Conservation (phyloP, 2,329 filamentous ascomycete genomes). For the Pseudogymnoascus sp. region DNA sequence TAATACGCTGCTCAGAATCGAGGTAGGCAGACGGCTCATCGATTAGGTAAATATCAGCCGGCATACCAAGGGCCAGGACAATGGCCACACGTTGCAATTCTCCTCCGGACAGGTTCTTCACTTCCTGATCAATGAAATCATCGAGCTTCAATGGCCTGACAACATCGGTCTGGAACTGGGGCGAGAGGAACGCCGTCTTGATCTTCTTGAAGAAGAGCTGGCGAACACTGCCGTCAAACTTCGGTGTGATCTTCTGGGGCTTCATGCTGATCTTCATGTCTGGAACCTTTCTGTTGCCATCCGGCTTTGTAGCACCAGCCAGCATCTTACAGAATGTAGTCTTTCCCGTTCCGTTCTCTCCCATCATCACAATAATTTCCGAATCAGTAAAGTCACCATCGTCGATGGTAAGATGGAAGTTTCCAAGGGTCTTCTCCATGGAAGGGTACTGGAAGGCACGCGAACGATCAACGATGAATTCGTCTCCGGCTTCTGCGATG, state of each 20-base stretch:
- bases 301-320: conserved; percentile 87
- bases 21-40: conserved; percentile 97
- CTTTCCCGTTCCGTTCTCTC: conserved; percentile 98
- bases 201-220: conserved; percentile 99
- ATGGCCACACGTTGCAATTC: conserved; percentile 99
- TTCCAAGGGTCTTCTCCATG: conserved; percentile 89
- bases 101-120: conserved; percentile 97
- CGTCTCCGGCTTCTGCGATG: conserved; percentile 80
- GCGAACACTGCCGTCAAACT: conserved; percentile 92
- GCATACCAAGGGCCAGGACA: conserved; percentile 88
- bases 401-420: conserved; percentile 78
- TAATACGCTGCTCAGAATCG: conserved; percentile 97
- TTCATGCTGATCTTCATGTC: conserved; percentile 99
- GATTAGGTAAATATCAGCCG: conserved; percentile 96
- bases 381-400: conserved; percentile 88
- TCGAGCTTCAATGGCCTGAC: conserved; percentile 99
- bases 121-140: conserved; percentile 98
- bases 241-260: conserved; percentile 98
- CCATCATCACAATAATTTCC: conserved; percentile 99
- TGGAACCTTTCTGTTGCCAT: conserved; percentile 67
- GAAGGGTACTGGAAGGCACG: conserved; percentile 79
- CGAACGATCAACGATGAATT: conserved; percentile 74
- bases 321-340: conserved; percentile 97
- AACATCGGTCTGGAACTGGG: conserved; percentile 98
- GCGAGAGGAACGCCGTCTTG: conserved; percentile 89